A percentile compares a stretch with the other conserved stretches of the same genome.
Conservation (phyloP, 192 early-diverging fungal genomes). For the Spizellomyces sp. region DNA sequence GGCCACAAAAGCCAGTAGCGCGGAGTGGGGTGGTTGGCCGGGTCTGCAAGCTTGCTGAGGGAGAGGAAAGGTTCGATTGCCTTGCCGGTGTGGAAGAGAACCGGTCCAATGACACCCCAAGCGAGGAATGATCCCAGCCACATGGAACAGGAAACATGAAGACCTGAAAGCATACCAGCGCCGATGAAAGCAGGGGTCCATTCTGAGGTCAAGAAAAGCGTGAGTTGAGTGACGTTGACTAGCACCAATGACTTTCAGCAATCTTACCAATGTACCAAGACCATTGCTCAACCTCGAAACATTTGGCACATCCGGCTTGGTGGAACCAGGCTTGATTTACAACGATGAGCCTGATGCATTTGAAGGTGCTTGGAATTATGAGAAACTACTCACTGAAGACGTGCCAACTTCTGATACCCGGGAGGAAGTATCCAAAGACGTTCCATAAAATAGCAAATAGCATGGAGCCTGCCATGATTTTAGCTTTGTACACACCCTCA, state of each 20-base stretch:
- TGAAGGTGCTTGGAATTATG: no score
- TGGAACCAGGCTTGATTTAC: slow-evolving; percentile 11
- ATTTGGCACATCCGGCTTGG: background rate
- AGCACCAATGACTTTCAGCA: background rate
- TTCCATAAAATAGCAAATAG: slow-evolving; percentile 46
- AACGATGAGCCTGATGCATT: no score
- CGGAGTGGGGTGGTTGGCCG: slow-evolving; percentile 40
- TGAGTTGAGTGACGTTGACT: background rate
- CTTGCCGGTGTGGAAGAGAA: slow-evolving; percentile 37
- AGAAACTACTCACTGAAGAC: slow-evolving; percentile 7
- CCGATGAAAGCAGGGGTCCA: slow-evolving; percentile 62
- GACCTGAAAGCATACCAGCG: slow-evolving; percentile 64
- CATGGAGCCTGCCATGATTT: slow-evolving; percentile 52
- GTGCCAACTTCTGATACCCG: slow-evolving; percentile 31
- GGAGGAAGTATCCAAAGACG: slow-evolving; percentile 47
- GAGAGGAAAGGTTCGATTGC: slow-evolving; percentile 12
- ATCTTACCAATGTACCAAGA: slow-evolving; percentile 3
- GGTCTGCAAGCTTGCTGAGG: slow-evolving; percentile 11
- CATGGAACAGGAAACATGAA: slow-evolving; percentile 56
- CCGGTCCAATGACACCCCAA: slow-evolving; percentile 64
- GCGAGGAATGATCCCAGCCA: slow-evolving; percentile 54
- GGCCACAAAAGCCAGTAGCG: slow-evolving; percentile 74
- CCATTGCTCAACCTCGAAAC: background rate
- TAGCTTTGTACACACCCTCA: slow-evolving; percentile 53
- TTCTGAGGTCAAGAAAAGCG: slow-evolving; percentile 45